Conservation (phyloP, 345 rosid genomes). For the Theobroma cacao region DNA sequence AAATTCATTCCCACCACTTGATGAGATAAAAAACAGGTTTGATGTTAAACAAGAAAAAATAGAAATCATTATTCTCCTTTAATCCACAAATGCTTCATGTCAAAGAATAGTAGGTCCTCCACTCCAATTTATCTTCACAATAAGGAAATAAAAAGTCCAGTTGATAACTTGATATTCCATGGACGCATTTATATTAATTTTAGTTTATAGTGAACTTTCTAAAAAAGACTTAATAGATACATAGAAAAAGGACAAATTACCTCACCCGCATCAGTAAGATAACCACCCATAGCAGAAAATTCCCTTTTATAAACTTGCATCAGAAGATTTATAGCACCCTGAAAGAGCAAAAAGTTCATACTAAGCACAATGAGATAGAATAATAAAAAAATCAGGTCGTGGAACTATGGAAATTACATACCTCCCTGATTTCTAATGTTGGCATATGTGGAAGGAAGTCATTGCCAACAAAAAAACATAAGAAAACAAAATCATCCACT, state of each 20-base stretch:
- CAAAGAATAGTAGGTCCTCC: neutral
- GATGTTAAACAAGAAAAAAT: neutral
- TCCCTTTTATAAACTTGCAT: conserved; percentile 89
- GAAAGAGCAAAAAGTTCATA: conserved; percentile 26
- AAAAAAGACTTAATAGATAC: neutral
- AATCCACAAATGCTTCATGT: neutral
- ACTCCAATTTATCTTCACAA: neutral
- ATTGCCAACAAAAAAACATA: conserved; percentile 98
- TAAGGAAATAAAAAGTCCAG: neutral
- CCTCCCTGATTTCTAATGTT: conserved; percentile 97
- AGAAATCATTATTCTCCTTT: neutral
- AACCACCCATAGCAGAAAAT: conserved; percentile 92
- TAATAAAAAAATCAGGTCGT: neutral
- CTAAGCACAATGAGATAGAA: conserved; percentile 15
- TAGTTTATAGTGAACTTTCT: neutral
- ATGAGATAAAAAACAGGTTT: neutral
- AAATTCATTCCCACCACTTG: neutral
- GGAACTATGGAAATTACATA: conserved; percentile 26
- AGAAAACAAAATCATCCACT: conserved; percentile 95
- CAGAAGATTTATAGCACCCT: conserved; percentile 96
- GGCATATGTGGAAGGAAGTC: conserved; percentile 99
- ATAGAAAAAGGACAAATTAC: conserved; percentile 36
- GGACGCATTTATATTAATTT: neutral
- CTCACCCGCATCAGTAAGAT: conserved; percentile 98
- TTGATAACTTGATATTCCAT: neutral